Evolutionary conservation across 345 rosid species (phyloP).

Genomic region (Populus simonii): DNA sequence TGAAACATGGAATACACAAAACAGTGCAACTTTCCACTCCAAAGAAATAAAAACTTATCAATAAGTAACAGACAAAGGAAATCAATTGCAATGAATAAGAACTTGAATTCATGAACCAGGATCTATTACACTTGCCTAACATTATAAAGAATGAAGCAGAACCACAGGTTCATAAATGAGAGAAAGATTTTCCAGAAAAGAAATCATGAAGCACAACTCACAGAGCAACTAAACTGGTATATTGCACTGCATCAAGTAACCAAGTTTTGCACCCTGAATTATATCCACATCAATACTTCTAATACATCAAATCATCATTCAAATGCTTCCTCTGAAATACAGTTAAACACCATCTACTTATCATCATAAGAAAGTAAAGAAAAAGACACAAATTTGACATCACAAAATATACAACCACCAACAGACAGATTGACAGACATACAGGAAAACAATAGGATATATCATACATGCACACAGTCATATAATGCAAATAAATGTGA

Average conservation of each 20-base stretch:
- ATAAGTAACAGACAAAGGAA: neutral
- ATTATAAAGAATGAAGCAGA: neutral
- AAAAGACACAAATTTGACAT: neutral
- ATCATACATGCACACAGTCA: neutral
- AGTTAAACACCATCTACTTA: neutral
- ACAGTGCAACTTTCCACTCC: neutral
- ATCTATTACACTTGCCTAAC: neutral
- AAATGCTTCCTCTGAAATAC: conserved; percentile 1
- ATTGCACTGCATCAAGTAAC: neutral
- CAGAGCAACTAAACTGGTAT: neutral
- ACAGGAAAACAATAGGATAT: neutral
- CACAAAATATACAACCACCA: neutral
- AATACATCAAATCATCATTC: neutral
- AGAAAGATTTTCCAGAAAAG: neutral
- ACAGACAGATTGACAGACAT: neutral
- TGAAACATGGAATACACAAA: neutral
- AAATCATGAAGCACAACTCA: neutral
- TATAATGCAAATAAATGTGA: neutral
- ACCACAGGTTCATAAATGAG: neutral
- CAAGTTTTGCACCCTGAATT: neutral
- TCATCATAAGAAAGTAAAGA: neutral
- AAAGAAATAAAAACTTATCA: neutral
- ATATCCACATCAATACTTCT: neutral
- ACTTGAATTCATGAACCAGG: neutral
- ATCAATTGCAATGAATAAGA: neutral